Evolutionary conservation across 768 basidiomycete species (phyloP).

Genomic region (Termitomyces sp.): DNA sequence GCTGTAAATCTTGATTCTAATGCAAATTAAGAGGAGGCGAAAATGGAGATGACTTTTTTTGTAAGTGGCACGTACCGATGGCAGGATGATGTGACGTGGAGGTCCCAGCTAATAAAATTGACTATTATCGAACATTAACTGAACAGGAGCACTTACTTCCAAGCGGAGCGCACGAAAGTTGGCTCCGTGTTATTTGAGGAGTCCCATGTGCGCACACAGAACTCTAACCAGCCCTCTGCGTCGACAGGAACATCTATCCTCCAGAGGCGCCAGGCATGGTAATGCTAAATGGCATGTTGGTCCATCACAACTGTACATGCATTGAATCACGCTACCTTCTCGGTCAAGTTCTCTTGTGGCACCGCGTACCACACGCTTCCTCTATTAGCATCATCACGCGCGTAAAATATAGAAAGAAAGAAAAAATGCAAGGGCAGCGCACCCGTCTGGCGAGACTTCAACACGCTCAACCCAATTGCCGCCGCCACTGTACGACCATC

Average conservation of each 20-base stretch:
- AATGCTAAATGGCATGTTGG: conserved; percentile 28
- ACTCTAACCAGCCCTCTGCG: conserved; percentile 53
- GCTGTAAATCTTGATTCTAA: conserved; percentile 48
- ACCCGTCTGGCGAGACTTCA: conserved; percentile 49
- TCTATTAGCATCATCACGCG: conserved; percentile 16
- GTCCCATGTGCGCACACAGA: conserved; percentile 53
- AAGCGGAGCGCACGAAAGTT: conserved; percentile 47
- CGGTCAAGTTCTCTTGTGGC: conserved; percentile 39
- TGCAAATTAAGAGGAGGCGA: background rate
- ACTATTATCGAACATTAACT: background rate
- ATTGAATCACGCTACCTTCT: conserved; percentile 29
- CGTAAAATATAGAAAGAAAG: background rate
- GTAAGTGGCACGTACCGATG: conserved; percentile 25
- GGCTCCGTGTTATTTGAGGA: conserved; percentile 56
- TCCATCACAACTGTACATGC: background rate
- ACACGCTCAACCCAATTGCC: conserved; percentile 54
- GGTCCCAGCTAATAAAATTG: conserved; percentile 34
- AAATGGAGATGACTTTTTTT: background rate
- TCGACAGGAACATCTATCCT: conserved; percentile 45
- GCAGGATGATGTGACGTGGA: conserved; percentile 48
- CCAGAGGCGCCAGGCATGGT: conserved; percentile 53
- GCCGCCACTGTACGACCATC: conserved; percentile 41
- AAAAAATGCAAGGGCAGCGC: conserved; percentile 7
- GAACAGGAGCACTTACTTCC: conserved; percentile 38
- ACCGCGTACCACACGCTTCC: conserved; percentile 49